Percentiles rank a stretch among this genome's conserved stretches.
phyloP scores from a whole-genome alignment of 208 protist genomes.

The Leptomonas pyrrhocoris region DNA sequence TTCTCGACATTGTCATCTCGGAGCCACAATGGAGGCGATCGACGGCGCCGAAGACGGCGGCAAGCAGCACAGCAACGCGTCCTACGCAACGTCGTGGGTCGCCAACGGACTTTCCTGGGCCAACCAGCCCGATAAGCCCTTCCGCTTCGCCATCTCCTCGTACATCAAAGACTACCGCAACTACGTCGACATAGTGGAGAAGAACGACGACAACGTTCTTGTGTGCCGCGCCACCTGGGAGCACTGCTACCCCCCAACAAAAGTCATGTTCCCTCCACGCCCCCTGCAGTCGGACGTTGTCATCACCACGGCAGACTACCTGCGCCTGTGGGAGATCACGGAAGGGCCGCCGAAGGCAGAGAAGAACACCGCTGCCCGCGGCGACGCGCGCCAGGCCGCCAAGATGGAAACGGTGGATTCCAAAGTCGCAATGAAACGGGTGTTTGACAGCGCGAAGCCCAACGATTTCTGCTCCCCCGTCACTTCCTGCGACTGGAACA shows the following conservation, averaged over 20 bases:
- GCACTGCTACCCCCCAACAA: conserved; percentile 97
- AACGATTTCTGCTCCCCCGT: conserved; percentile 98
- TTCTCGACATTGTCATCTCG: neutral
- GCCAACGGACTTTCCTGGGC: conserved; percentile 96
- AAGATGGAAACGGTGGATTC: conserved; percentile 54
- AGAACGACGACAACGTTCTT: conserved; percentile 64
- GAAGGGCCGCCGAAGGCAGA: conserved; percentile 27
- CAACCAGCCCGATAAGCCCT: conserved; percentile 38
- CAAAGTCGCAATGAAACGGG: conserved; percentile 90
- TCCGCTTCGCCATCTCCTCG: conserved; percentile 94
- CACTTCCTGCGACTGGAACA: conserved; percentile 99
- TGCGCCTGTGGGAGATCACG: conserved; percentile 97
- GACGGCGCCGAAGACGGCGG: conserved; percentile 15
- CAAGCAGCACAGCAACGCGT: conserved; percentile 51
- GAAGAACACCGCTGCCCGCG: conserved; percentile 2
- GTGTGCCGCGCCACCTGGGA: conserved; percentile 90
- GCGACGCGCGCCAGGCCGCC: conserved; percentile 18
- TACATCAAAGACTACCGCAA: conserved; percentile 97
- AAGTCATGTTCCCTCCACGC: conserved; percentile 96
- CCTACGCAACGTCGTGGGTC: conserved; percentile 95
- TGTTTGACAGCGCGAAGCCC: conserved; percentile 81
- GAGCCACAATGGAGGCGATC: conserved; percentile 10
- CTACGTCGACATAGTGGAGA: conserved; percentile 92
- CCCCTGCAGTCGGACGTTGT: conserved; percentile 89
- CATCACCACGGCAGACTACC: conserved; percentile 98